Base-by-base conservation (phyloP, 2,329 filamentous ascomycete species). In the Harringtonia aguacate region DNA sequence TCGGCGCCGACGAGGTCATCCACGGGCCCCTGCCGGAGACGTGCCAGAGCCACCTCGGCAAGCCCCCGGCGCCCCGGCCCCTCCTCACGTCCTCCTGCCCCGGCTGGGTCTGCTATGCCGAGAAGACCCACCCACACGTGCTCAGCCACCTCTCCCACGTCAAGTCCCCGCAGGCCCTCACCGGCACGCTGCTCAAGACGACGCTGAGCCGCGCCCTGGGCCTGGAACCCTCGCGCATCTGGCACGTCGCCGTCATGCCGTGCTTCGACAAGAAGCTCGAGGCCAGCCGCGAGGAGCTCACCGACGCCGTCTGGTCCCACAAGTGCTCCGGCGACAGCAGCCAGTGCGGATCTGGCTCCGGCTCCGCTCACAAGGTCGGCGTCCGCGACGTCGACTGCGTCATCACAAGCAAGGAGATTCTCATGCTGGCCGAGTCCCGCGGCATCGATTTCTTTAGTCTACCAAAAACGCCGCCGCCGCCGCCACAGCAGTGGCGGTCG, bases 181-280 rank as follows among this genome's bases (percentile, higher is more conserved):
- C 86, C 51, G 92, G 92, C 13, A 95, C 88, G 0, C 72, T 97
- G 35, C 61, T 98, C 44, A 98, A 98, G 64, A 90, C 87, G 1
- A 77, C 84, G 1, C 66, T 98, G 30, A 87, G 84, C 61, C 78
- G 77, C 52, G 73, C 69, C 42, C 73, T 89, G 49, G 77, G 77
- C 29, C 79, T 95, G 39, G 63, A 81, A 1, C 84, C 88, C 0
- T 79, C 81, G 50, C 78, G 81, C 53, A 88, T 98, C 59, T 98
- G 90, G 86, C 90, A 97, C 62, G 64, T 97, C 43, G 87, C 90
- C 13, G 73, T 98, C 37, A 98, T 98, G 92, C 92, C 92, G 18
- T 98, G 92, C 62, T 97, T 98, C 61, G 92, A 98, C 62, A 98
- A 98, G 70, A 98, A 98, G 63, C 75, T 98, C 24, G 92, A 98